Evolutionary conservation across 805 yeast species (phyloP).

Genomic region (Candida tammaniensis): DNA sequence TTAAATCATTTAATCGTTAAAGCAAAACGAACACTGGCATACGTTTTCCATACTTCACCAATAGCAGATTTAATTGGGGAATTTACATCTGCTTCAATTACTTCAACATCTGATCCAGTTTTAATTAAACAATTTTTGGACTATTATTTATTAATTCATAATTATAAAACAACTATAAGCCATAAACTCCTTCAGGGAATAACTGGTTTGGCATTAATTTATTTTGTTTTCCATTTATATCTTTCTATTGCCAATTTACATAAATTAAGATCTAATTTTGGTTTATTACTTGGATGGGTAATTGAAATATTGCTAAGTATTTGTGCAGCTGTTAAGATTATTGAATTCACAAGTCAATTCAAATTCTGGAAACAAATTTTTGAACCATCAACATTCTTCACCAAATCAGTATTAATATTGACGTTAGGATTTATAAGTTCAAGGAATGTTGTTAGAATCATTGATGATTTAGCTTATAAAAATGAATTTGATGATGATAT

Average conservation of each 20-base stretch:
- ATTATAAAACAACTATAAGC: neutral
- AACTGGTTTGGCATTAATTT: slow-evolving; percentile 1
- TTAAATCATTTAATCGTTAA: slow-evolving; percentile 28
- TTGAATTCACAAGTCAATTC: slow-evolving; percentile 15
- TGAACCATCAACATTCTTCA: slow-evolving; percentile 25
- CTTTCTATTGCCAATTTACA: slow-evolving; percentile 32
- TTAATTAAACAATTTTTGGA: slow-evolving; percentile 4
- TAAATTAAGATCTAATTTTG: slow-evolving; percentile 32
- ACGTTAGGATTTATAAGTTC: slow-evolving; percentile 28
- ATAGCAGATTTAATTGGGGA: neutral
- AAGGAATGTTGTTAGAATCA: slow-evolving; percentile 24
- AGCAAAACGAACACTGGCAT: slow-evolving; percentile 22
- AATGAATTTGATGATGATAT: slow-evolving; percentile 15
- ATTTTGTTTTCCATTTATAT: slow-evolving; percentile 20
- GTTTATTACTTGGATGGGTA: slow-evolving; percentile 37
- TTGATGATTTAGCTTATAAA: slow-evolving; percentile 26
- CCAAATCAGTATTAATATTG: slow-evolving; percentile 21
- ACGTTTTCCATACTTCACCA: slow-evolving; percentile 17
- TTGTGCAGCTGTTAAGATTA: slow-evolving; percentile 26
- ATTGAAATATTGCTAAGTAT: slow-evolving; percentile 22
- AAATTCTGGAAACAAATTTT: slow-evolving; percentile 25
- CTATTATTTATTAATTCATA: slow-evolving; percentile 6
- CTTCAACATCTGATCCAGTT: neutral
- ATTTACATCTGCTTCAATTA: neutral
- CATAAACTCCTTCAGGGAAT: neutral